Evolutionary conservation across 805 yeast genomes (phyloP), one percentile per base, ranked within the genome.

Genomic region (Candida xiaguanensis): DNA sequence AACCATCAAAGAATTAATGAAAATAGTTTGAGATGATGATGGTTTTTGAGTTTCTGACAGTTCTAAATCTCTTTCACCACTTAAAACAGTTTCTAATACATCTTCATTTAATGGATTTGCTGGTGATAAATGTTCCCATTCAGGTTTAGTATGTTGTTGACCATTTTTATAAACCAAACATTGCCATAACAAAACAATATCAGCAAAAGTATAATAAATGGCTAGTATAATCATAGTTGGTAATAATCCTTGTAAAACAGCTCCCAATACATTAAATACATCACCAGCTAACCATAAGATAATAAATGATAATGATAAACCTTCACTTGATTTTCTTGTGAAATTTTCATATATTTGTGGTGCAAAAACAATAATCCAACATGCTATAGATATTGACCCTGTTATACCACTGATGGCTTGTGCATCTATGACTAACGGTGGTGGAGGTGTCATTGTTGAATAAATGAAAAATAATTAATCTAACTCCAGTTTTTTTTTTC

Each of bases 281-380:
- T 93, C 99, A 34, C 98, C 99, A 1, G 84, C 78, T 18, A 93
- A 70, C 99, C 99, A 93, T 18, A 93, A 70, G 6, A 88, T 75
- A 15, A 93, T 86, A 61, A 93, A 93, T 46, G 85, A 68, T 28
- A 90, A 62, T 6, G 97, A 89, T 14, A 93, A 72, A 5, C 98
- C 97, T 40, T 93, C 97, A 5, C 95, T 80, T 25, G 89, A 80
- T 59, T 86, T 82, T 54, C 98, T 69, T 44, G 74, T 72, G 55
- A 86, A 89, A 49, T 90, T 91, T 56, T 93, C 97, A 60, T 88
- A 90, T 32, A 93, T 84, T 58, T 91, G 98, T 8, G 98, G 98
- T 27, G 95, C 95, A 70, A 93, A 91, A 13, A 91, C 99, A 35
- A 93, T 90, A 43, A 93, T 83, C 99, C 99, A 91, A 59, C 97